phyloP scores from a whole-genome alignment of 2,329 filamentous ascomycete genomes.

The Zymoseptoria passerinii region DNA sequence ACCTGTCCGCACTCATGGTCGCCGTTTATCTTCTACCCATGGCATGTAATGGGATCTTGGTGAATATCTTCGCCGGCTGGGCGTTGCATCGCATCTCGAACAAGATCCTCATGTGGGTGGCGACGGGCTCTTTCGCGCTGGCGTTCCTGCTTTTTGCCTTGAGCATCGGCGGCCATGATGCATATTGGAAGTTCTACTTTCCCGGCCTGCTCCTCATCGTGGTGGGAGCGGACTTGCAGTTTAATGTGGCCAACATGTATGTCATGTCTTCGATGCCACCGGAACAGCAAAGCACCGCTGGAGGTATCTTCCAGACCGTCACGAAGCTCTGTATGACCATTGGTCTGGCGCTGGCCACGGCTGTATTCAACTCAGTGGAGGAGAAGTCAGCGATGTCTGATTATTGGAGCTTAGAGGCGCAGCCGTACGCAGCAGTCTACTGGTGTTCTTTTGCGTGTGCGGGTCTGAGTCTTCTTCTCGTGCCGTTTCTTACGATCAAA shows the following conservation, averaged over 20 bases:
- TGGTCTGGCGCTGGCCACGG: constrained; percentile 54
- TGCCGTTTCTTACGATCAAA: constrained; percentile 46
- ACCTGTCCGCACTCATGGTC: constrained; percentile 48
- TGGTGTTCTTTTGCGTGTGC: constrained; percentile 43
- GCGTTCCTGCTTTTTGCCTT: constrained; percentile 50
- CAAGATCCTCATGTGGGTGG: constrained; percentile 51
- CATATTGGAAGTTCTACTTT: constrained; percentile 60
- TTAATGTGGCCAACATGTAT: constrained; percentile 66
- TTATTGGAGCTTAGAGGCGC: constrained; percentile 38
- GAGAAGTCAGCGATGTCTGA: constrained; percentile 27
- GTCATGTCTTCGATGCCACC: constrained; percentile 57
- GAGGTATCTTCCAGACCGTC: constrained; percentile 60
- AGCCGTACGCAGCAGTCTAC: constrained; percentile 46
- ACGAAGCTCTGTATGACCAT: constrained; percentile 53
- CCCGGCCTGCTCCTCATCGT: constrained; percentile 53
- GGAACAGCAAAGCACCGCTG: constrained; percentile 57
- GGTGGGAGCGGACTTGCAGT: constrained; percentile 60
- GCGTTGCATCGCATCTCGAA: constrained; percentile 58
- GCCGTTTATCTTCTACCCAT: constrained; percentile 59
- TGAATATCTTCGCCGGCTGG: constrained; percentile 55
- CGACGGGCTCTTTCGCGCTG: constrained; percentile 37
- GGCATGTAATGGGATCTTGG: constrained; percentile 53
- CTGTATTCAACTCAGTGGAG: constrained; percentile 45
- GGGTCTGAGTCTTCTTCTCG: constrained; percentile 37
- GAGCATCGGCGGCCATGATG: constrained; percentile 42